Evolutionary conservation across 208 protist species (phyloP), one percentile per base, ranked within the genome.

Genomic region (Herpetomonas tarakana): DNA sequence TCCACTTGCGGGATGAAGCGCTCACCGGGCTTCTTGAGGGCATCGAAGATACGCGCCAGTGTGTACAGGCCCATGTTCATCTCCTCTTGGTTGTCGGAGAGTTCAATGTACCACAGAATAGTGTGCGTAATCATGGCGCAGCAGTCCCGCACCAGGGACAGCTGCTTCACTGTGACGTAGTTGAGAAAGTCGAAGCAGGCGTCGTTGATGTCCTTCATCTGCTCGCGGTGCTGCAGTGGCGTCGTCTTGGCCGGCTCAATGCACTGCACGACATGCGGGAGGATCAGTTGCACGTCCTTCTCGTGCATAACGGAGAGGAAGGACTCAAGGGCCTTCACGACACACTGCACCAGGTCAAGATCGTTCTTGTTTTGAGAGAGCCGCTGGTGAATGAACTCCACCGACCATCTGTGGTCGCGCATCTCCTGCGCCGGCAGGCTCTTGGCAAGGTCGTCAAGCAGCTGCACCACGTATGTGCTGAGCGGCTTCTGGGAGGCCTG

Each of bases 361-460:
- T 96, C 86, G 38, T 75, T 80, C 54, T 92, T 91, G 64, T 93
- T 89, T 60, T 93, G 89, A 18, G 82, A 89, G 16, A 96, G 76
- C 4, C 89, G 82, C 69, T 96, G 86, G 57, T 96, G 86, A 65
- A 93, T 91, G 65, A 93, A 96, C 73, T 91, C 86, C n/a, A 93
- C 76, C 25, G 89, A 81, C 86, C 89, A 96, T 3, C 86, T 68
- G 60, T 94, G 77, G 65, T 91, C 76, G n/a, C 83, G 84, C 82
- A 93, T 93, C 60, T 96, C 84, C 53, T 91, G 83, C 21, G 83
- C 74, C 2, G 89, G 84, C 21, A 96, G 67, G 31, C 74, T 73
- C 21, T 80, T 74, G 2, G 86, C 89, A 0, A 96, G 77, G 38
- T 78, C 82, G 67, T 93, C 86, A 1, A 96, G 71, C 22, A 96